A percentile compares a stretch with the other conserved stretches of the same genome.
Evolutionary conservation across 169 alveolate genomes (phyloP).

Genomic region (Eimeria zaria): DNA sequence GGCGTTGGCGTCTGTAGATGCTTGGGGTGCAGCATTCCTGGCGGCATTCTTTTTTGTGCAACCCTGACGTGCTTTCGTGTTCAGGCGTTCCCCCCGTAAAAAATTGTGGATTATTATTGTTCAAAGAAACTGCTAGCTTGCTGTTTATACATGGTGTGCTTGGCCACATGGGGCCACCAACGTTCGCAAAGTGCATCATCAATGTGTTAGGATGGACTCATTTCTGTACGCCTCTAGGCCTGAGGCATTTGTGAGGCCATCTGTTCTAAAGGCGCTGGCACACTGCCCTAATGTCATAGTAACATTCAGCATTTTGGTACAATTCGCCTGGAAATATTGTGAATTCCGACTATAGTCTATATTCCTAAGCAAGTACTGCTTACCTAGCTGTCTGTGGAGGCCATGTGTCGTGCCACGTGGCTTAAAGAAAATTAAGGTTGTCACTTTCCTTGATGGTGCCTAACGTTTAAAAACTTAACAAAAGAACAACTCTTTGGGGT

Average conservation of each 20-base stretch:
- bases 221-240: background rate
- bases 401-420: background rate
- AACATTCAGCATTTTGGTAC: background rate
- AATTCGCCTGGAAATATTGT: background rate
- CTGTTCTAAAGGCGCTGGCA: background rate
- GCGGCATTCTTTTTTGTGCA: background rate
- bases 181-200: background rate
- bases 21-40: background rate
- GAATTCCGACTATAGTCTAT: background rate
- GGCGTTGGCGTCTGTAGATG: background rate
- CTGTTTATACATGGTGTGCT: background rate
- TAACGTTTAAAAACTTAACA: background rate
- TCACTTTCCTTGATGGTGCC: background rate
- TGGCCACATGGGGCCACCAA: background rate
- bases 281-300: background rate
- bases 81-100: background rate
- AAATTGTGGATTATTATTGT: background rate
- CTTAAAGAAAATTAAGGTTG: background rate
- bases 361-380: background rate
- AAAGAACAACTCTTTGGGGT: background rate
- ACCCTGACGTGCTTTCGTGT: background rate
- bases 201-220: background rate
- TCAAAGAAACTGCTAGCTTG: background rate
- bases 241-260: background rate
- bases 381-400: constrained; percentile 29